These are phyloP conservation scores for Ramaria sp. DNA, from an alignment of 768 basidiomycete genomes.

Conservation along the genomic window DNA sequence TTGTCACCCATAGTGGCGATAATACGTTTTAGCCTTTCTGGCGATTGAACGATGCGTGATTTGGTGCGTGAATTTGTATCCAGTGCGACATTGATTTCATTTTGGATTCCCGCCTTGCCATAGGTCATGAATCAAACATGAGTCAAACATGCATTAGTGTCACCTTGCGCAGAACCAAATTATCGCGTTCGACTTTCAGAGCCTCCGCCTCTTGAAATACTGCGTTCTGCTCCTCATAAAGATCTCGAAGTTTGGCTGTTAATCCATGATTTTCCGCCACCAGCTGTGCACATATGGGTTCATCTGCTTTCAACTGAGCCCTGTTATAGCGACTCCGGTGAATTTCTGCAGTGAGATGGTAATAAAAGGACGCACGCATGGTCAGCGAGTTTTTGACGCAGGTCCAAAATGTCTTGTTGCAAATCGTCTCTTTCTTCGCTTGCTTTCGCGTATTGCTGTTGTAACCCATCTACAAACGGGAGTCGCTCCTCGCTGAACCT, in stretches of 20 bases:
- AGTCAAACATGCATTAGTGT: background rate
- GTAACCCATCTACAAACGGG: conserved; percentile 48
- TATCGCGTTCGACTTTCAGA: conserved; percentile 61
- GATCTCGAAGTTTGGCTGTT: conserved; percentile 54
- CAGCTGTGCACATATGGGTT: conserved; percentile 54
- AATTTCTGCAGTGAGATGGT: background rate
- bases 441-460: conserved; percentile 44
- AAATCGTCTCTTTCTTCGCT: conserved; percentile 53
- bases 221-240: conserved; percentile 51
- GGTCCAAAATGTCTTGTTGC: conserved; percentile 38
- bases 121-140: conserved; percentile 1
- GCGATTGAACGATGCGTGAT: conserved; percentile 80
- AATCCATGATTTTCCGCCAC: conserved; percentile 48
- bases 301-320: conserved; percentile 52
- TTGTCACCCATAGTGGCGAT: conserved; percentile 66
- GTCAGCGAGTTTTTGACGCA: conserved; percentile 4
- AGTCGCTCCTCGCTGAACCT: conserved; percentile 76
- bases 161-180: conserved; percentile 25
- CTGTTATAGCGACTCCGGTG: conserved; percentile 23
- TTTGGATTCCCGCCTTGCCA: conserved; percentile 46
- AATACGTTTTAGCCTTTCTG: conserved; percentile 76
- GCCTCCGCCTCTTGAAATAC: conserved; percentile 56
- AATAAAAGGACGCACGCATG: background rate
- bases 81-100: conserved; percentile 44
- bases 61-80: conserved; percentile 55